Percentiles rank a stretch among this genome's conserved stretches.
phyloP scores from a whole-genome alignment of 805 yeast species.

The Kodamaea sagamina region DNA sequence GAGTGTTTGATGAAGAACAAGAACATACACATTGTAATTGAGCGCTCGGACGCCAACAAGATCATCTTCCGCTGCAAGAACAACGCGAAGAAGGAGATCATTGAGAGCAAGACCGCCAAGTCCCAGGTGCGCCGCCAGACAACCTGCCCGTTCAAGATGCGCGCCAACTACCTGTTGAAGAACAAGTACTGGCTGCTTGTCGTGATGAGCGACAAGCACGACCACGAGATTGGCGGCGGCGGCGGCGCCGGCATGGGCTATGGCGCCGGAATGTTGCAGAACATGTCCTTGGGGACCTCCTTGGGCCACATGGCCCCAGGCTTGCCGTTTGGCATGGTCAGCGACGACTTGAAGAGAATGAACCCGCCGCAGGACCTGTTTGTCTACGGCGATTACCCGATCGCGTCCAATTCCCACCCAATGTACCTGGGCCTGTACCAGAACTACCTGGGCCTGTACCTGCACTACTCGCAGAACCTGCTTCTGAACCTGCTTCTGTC shows the following conservation, averaged over 20 bases:
- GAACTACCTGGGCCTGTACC: background rate
- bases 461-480: background rate
- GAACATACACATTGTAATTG: conserved; percentile 60
- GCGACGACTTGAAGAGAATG: conserved; percentile 3
- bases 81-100: conserved; percentile 17
- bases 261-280: conserved; percentile 2
- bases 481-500: background rate
- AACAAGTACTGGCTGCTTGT: conserved; percentile 60
- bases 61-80: conserved; percentile 64
- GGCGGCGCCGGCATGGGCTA: background rate
- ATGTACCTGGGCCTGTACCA: conserved; percentile 3
- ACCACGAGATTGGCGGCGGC: conserved; percentile 38
- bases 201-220: conserved; percentile 59
- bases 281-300: conserved; percentile 1
- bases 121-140: conserved; percentile 23
- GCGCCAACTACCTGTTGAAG: conserved; percentile 61
- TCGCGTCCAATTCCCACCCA: conserved; percentile 5
- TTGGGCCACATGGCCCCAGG: conserved; percentile 3
- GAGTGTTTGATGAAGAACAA: conserved; percentile 42
- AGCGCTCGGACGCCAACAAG: conserved; percentile 60
- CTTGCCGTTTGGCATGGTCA: conserved; percentile 7
- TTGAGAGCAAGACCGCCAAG: conserved; percentile 19
- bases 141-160: conserved; percentile 62
- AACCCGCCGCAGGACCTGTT: conserved; percentile 9
- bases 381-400: conserved; percentile 10